Base-by-base conservation (phyloP, 192 early-diverging fungal genomes). In the Coemansia sp. region DNA sequence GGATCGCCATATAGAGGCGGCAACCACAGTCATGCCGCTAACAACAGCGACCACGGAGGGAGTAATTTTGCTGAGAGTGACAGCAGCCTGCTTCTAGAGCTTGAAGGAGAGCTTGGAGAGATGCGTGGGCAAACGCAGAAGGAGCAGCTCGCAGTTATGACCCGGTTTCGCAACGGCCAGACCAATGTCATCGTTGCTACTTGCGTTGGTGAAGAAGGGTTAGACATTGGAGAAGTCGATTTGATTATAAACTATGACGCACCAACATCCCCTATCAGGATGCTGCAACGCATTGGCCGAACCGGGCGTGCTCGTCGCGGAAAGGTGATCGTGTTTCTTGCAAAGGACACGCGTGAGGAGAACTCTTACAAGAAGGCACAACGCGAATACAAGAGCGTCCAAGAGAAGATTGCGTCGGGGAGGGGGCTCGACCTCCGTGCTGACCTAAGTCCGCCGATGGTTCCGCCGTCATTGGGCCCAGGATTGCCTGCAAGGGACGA, bases 221-320 rank as follows among this genome's bases (percentile, higher is more conserved):
- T 98, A 36, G 96, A 98, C 73, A 98, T 98, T 84, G 96, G 94
- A 56, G 94, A 98, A 59, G 90, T 98, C 1, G 94, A 98, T 60
- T 83, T 98, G 15, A 98, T 98, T 67, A 77, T 96, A 24, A 94
- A 93, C 78, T 98, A 90, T 64, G 94, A 98, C 21, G 73, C 82
- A 14, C 82, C 76, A 10, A 67, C 73, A 12, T 84, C 82, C 55
- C 82, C 82, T 14, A 80, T 84, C 60, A 67, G 82, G 2, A 59
- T 84, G 51, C 44, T 84, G 46, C 82, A 84, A 57, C 74, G 82
- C n/a, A 79, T 84, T 66, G 82, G 82, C 7, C 71, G 82, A 18
- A 84, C 82, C 16, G 82, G 82, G 11, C 74, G 82, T 33, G 77
- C 76, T 16, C 76, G 82, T 16, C 73, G 77, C 15, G 82, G 82